Conservation (phyloP, 345 rosid species). For the Dovyalis caffra region DNA sequence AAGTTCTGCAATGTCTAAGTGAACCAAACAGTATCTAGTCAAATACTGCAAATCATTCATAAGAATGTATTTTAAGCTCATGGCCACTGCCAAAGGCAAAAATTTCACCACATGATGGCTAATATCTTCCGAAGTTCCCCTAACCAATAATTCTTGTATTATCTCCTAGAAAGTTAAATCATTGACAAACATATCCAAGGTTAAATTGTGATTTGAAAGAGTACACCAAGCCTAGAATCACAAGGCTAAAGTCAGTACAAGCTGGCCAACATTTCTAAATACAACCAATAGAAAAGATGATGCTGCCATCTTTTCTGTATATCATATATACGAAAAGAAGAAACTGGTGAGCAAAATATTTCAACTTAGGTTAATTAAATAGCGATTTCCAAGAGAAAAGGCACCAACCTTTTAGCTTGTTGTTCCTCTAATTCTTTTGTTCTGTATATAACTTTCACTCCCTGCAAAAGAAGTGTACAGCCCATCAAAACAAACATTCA, state of each 20-base stretch:
- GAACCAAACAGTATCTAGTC: background rate
- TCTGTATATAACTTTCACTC: constrained; percentile 73
- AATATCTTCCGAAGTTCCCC: background rate
- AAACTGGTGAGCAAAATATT: background rate
- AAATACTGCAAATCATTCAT: background rate
- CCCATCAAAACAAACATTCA: constrained; percentile 3
- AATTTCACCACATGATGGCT: background rate
- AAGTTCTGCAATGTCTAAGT: background rate
- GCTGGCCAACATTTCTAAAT: background rate
- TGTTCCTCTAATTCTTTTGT: constrained; percentile 84
- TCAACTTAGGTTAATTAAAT: background rate
- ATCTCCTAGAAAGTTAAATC: background rate
- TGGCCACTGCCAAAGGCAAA: background rate
- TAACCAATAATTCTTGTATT: background rate
- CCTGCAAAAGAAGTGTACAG: constrained; percentile 40
- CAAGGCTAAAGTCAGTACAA: background rate
- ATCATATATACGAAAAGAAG: background rate
- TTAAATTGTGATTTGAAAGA: background rate
- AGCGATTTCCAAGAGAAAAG: background rate
- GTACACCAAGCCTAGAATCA: background rate
- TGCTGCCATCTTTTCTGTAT: background rate
- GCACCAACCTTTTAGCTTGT: constrained; percentile 75
- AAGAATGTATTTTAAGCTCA: background rate
- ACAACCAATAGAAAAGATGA: background rate
- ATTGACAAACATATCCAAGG: background rate